Evolutionary conservation across 768 basidiomycete genomes (phyloP).

Genomic region (Kondoa subrosea): DNA sequence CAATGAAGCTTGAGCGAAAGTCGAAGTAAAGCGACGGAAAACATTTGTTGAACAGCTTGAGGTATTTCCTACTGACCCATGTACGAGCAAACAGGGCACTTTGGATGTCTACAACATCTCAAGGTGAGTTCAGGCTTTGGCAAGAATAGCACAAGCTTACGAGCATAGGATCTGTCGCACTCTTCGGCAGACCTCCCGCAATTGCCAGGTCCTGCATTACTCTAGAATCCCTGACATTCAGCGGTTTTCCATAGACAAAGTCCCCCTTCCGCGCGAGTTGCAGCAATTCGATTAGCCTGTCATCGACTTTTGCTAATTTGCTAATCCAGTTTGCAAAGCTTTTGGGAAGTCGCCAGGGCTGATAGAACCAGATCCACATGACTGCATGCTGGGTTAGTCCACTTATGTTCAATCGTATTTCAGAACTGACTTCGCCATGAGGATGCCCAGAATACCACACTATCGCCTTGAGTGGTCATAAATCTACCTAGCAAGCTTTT

Average conservation of each 20-base stretch:
- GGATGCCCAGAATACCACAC: not conserved
- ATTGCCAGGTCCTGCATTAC: not conserved
- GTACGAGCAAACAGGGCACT: not conserved
- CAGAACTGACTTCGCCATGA: not conserved
- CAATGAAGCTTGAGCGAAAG: not conserved
- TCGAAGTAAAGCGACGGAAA: not conserved
- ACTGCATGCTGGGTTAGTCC: not conserved
- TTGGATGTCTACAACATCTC: not conserved
- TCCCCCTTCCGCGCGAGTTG: not conserved
- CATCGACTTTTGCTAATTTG: not conserved
- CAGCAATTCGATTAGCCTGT: not conserved
- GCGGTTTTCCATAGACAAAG: not conserved
- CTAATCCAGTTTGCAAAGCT: not conserved
- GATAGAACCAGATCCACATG: not conserved
- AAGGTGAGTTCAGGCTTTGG: too few relatives aligned
- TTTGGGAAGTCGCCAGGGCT: not conserved
- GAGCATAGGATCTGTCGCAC: not conserved
- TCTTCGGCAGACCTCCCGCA: not conserved
- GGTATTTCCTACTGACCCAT: not conserved
- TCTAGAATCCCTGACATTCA: not conserved
- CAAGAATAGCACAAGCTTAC: too few relatives aligned
- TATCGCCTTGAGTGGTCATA: not conserved
- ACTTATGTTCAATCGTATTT: not conserved
- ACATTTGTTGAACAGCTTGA: not conserved
- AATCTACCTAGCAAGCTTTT: not conserved